Percentiles rank a stretch among this genome's conserved stretches.
These are phyloP conservation scores for Wallemia ichthyophaga DNA, from an alignment of 1,284 basidiomycete species.

Conservation along the genomic window DNA sequence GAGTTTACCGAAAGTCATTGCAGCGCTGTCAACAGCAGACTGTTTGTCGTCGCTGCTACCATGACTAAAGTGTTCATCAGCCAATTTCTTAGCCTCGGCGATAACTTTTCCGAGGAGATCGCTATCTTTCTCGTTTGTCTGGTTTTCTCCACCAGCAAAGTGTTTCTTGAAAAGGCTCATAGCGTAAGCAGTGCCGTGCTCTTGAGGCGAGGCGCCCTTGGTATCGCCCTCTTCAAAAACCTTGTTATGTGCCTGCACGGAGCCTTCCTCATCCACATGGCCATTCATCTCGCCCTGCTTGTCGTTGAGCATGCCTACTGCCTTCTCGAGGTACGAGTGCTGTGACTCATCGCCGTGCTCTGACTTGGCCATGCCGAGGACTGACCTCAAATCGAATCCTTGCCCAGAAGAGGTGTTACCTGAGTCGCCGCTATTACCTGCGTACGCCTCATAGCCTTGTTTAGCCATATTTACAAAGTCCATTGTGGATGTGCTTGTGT, in stretches of 20 bases:
- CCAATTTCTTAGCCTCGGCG: background rate
- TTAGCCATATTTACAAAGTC: too few relatives aligned
- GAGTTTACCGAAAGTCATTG: background rate
- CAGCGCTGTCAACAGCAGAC: background rate
- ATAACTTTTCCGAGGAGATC: background rate
- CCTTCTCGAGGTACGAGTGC: background rate
- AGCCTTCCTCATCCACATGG: background rate
- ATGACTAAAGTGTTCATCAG: background rate
- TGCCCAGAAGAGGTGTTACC: background rate
- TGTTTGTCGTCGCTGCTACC: background rate
- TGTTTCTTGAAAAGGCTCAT: background rate
- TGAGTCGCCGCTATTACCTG: background rate
- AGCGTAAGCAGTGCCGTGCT: background rate
- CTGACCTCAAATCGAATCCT: background rate
- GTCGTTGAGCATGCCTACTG: background rate
- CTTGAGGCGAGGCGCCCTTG: background rate
- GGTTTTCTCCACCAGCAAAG: background rate
- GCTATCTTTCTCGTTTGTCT: background rate
- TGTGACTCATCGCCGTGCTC: background rate
- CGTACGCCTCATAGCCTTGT: too few relatives aligned
- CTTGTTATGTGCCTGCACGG: background rate
- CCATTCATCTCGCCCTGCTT: background rate
- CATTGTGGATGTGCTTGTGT: too few relatives aligned
- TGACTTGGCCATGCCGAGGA: background rate
- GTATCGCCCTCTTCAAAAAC: background rate